Base-by-base conservation (phyloP, 306 rosid genomes). In the Pyrus bretschneideri region DNA sequence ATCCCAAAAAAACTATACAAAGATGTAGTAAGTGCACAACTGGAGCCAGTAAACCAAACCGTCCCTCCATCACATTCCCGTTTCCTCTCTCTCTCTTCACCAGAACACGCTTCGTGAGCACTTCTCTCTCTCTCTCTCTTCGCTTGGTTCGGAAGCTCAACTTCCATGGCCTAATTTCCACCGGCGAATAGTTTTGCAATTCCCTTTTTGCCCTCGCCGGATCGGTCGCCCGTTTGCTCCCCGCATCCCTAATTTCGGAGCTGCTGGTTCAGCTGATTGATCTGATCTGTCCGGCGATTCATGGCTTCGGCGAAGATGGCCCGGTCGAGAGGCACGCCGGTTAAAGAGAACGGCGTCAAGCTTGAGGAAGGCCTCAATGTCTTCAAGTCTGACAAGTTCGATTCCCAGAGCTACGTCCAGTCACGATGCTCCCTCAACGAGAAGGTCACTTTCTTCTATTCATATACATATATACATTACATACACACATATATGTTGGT, bases 311-410 rank as follows among this genome's bases (percentile, higher is more conserved):
- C 62, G 85, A 96, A 89, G 96, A 80, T 90, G 31, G 85, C 93
- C 30, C 92, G 99, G 82, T 83, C 96, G 8, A 85, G 96, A 79
- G 80, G 82, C 35, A 67, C 88, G 23, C 76, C 85, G 77, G 84
- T 69, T 10, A 92, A 91, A 81, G 98, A 96, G 76, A 90, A 86
- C 61, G 98, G 93, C 72, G 74, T 77, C 3, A 91, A 89, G 87
- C 91, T 93, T 21, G 98, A 96, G 75, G 96, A 96, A 67, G 93
- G 94, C 30, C 88, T 96, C 74, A 87, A 71, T 85, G 81, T 87
- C 29, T 96, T 96, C 89, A 92, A 87, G 96, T 82, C 96, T 38
- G 98, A 96, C 19, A 82, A 87, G 81, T 96, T 96, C 67, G 99
- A 96, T 18, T 90, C 98, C 3, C 96, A 91, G 51, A 55, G 76